Conservation (phyloP, 768 basidiomycete genomes). For the Mycena haematopus region DNA sequence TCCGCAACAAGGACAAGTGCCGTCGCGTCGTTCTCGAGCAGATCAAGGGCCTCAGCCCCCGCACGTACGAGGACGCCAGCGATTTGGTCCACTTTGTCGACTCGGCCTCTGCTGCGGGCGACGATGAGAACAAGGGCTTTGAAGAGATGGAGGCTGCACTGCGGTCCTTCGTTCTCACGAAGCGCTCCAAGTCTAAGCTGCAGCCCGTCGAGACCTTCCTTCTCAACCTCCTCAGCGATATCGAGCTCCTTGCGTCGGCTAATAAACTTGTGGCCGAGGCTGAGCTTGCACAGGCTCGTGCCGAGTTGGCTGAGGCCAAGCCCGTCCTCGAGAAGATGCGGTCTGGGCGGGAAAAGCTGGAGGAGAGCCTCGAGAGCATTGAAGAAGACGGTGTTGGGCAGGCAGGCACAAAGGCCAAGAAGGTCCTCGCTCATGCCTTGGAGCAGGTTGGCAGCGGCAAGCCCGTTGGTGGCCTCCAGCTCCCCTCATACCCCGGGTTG, state of each 20-base stretch:
- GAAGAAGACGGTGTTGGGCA: constrained; percentile 77
- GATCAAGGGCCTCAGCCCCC: constrained; percentile 90
- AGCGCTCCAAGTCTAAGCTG: constrained; percentile 95
- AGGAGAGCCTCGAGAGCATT: constrained; percentile 76
- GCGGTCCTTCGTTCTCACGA: constrained; percentile 93
- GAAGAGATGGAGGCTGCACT: constrained; percentile 88
- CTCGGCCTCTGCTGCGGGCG: constrained; percentile 74
- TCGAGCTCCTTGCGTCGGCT: constrained; percentile 84
- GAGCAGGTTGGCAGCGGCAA: constrained; percentile 80
- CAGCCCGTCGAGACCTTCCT: constrained; percentile 93
- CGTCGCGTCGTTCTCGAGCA: constrained; percentile 88
- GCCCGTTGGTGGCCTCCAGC: constrained; percentile 62
- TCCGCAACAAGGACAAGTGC: constrained; percentile 95
- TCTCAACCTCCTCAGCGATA: constrained; percentile 85
- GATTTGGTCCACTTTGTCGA: constrained; percentile 99
- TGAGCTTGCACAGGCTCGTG: constrained; percentile 75
- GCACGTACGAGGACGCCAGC: constrained; percentile 87
- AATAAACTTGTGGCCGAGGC: constrained; percentile 87
- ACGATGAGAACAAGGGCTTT: constrained; percentile 65
- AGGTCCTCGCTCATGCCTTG: constrained; percentile 69
- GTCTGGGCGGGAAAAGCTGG: constrained; percentile 71
- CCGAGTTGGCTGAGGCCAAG: constrained; percentile 68
- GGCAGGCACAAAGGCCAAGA: constrained; percentile 60
- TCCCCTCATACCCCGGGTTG: constrained; percentile 87
- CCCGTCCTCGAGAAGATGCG: constrained; percentile 93